Percentiles rank a stretch among this genome's conserved stretches.
phyloP scores from a whole-genome alignment of 2,329 filamentous ascomycete genomes.

The Colletotrichum limetticola region DNA sequence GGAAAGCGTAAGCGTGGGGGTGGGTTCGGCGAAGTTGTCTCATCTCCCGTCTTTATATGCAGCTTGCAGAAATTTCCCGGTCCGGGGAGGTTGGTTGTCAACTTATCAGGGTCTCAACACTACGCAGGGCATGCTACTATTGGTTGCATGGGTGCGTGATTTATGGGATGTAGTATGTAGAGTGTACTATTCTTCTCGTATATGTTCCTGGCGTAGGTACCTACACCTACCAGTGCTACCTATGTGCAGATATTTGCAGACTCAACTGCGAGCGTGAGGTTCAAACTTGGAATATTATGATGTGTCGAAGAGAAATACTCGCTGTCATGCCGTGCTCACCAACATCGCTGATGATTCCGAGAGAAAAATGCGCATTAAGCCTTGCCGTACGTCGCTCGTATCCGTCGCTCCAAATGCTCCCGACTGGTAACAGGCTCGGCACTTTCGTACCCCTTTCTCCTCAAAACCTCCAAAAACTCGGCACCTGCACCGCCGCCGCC shows the following conservation, averaged over 20 bases:
- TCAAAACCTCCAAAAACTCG: conserved; percentile 31
- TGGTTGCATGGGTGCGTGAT: background rate
- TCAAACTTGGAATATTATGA: background rate
- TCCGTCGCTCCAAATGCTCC: conserved; percentile 31
- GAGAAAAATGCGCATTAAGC: background rate
- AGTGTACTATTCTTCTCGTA: background rate
- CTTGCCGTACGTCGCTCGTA: conserved; percentile 30
- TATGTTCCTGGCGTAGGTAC: background rate
- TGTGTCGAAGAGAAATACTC: background rate
- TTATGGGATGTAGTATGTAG: background rate
- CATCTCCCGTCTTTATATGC: background rate
- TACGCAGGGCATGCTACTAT: background rate
- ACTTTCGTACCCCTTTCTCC: conserved; percentile 28
- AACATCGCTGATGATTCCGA: background rate
- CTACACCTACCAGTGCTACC: background rate
- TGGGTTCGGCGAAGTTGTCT: background rate
- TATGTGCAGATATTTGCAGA: background rate
- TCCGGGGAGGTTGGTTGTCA: background rate
- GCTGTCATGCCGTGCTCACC: background rate
- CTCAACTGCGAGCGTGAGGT: background rate
- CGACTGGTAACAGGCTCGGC: conserved; percentile 29
- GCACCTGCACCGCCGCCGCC: background rate
- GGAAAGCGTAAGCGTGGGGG: background rate
- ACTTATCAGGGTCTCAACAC: background rate
- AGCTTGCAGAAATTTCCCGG: background rate